A percentile compares a stretch with the other conserved stretches of the same genome.
phyloP scores from a whole-genome alignment of 495 filamentous ascomycete genomes.

The Rostrohypoxylon terebratum region DNA sequence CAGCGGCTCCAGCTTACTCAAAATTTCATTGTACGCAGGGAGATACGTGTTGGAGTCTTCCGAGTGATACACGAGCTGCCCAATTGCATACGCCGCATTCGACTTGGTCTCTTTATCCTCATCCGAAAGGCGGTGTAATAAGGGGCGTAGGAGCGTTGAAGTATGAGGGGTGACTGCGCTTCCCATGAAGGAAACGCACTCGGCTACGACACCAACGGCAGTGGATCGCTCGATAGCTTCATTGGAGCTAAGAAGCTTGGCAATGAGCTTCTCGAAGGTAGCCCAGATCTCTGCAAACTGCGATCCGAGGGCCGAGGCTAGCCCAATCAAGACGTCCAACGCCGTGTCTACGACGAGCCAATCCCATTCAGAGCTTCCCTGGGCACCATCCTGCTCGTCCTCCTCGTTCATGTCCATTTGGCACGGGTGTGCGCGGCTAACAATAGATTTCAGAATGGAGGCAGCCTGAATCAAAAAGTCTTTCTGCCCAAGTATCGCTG shows the following conservation, averaged over 20 bases:
- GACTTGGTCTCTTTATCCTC: constrained; percentile 93
- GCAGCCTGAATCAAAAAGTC: constrained; percentile 66
- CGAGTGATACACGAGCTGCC: constrained; percentile 83
- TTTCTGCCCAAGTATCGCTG: constrained; percentile 81
- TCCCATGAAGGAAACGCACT: constrained; percentile 90
- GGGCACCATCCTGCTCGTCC: constrained; percentile 73
- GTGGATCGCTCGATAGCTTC: constrained; percentile 89
- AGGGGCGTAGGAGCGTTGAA: constrained; percentile 75
- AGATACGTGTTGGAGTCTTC: constrained; percentile 76
- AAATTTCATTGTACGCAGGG: constrained; percentile 78
- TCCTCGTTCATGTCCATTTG: constrained; percentile 89
- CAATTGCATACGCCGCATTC: constrained; percentile 91
- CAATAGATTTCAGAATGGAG: constrained; percentile 76
- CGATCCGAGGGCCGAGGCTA: constrained; percentile 83
- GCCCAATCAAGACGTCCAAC: constrained; percentile 85
- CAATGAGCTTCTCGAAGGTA: constrained; percentile 87
- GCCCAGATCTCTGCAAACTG: constrained; percentile 91
- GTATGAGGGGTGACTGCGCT: constrained; percentile 81
- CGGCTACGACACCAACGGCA: constrained; percentile 89
- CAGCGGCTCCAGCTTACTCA: constrained; percentile 84
- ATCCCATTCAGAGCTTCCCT: constrained; percentile 94
- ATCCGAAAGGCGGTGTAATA: constrained; percentile 88
- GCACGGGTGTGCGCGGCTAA: constrained; percentile 90
- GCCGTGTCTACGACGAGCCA: constrained; percentile 96
- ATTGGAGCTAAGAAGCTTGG: constrained; percentile 86